These are phyloP conservation scores for Jackrogersella multiformis DNA, from an alignment of 495 filamentous ascomycete species.

Conservation along the genomic window DNA sequence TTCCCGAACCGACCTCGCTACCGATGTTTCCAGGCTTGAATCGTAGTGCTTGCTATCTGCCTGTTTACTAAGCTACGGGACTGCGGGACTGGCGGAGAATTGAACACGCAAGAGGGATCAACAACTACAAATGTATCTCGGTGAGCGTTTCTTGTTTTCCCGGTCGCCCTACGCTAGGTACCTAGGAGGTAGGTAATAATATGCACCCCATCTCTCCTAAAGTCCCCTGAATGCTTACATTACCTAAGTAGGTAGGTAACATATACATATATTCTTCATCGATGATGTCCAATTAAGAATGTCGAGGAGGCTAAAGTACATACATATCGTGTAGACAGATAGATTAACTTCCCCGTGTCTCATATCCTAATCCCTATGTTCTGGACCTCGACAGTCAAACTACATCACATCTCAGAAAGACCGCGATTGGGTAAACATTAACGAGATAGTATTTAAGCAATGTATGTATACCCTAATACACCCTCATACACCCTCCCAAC, in stretches of 20 bases:
- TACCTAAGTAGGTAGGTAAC: too few species aligned
- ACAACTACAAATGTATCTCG: constrained; percentile 21
- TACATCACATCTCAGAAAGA: neutral
- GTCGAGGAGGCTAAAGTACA: constrained; percentile 16
- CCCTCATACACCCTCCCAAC: neutral
- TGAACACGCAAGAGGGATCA: neutral
- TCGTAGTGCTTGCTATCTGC: too few species aligned
- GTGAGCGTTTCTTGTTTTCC: constrained; percentile 16
- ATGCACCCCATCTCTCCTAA: neutral
- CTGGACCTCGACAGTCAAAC: neutral
- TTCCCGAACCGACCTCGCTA: constrained; percentile 24
- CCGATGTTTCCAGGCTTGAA: too few species aligned
- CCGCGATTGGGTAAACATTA: constrained; percentile 3
- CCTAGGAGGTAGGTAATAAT: too few species aligned
- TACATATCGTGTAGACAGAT: neutral
- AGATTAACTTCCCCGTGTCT: constrained; percentile 10
- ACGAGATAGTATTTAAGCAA: neutral
- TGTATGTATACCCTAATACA: constrained; percentile 3
- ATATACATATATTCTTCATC: neutral
- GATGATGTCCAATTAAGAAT: constrained; percentile 19
- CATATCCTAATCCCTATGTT: constrained; percentile 4
- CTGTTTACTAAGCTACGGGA: too few species aligned
- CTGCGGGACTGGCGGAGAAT: constrained; percentile 18
- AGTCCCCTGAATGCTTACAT: constrained; percentile 7
- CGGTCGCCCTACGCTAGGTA: too few species aligned